These are phyloP conservation scores for Pichia membranifaciens DNA, from an alignment of 805 yeast genomes.

Conservation along the genomic window DNA sequence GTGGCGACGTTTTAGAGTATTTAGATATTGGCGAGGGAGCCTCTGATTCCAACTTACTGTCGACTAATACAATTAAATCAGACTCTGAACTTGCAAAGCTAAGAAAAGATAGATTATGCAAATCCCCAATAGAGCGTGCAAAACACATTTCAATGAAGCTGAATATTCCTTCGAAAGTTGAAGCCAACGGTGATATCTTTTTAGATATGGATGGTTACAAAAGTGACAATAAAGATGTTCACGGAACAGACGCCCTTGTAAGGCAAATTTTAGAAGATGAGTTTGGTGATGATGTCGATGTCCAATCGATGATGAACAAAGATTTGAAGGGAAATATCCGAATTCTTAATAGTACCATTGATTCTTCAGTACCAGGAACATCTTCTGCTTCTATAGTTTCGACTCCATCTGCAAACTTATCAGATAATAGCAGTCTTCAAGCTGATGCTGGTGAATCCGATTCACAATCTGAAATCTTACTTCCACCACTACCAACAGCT, in stretches of 20 bases:
- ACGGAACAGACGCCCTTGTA: slow-evolving; percentile 69
- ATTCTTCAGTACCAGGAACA: background rate
- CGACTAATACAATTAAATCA: background rate
- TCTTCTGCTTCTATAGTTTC: background rate
- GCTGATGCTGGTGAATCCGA: background rate
- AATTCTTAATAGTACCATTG: slow-evolving; percentile 29
- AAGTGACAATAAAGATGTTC: slow-evolving; percentile 71
- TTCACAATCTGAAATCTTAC: too few species aligned
- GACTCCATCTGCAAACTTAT: background rate
- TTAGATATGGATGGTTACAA: slow-evolving; percentile 96
- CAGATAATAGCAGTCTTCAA: background rate
- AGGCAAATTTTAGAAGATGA: slow-evolving; percentile 73
- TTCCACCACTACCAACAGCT: background rate
- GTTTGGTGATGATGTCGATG: slow-evolving; percentile 48
- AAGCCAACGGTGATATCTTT: slow-evolving; percentile 82
- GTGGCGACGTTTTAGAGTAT: slow-evolving; percentile 43
- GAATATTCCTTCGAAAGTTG: slow-evolving; percentile 82
- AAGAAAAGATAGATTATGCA: slow-evolving; percentile 4
- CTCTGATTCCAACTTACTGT: slow-evolving; percentile 1
- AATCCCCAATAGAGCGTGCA: slow-evolving; percentile 44
- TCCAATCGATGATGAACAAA: slow-evolving; percentile 41
- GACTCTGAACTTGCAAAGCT: background rate
- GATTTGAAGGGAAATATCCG: slow-evolving; percentile 67
- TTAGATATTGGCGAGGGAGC: slow-evolving; percentile 40
- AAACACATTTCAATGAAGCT: slow-evolving; percentile 58